Percentiles rank a stretch among this genome's conserved stretches.
These are phyloP conservation scores for Protea cynaroides DNA, from an alignment of 164 flowering plant species.

Conservation along the genomic window DNA sequence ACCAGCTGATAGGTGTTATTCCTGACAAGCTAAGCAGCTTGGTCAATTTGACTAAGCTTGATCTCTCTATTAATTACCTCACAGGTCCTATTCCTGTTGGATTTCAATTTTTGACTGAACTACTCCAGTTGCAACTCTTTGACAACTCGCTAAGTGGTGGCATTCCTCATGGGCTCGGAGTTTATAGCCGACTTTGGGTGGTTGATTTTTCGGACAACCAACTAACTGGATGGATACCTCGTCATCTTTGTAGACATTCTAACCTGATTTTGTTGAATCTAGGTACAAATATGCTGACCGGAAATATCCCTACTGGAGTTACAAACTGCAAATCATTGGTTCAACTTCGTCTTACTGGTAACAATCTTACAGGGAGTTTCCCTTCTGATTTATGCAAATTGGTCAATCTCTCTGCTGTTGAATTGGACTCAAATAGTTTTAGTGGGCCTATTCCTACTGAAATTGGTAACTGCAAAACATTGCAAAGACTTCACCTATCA, in stretches of 20 bases:
- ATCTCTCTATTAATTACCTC: slow-evolving; percentile 60
- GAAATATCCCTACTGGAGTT: slow-evolving; percentile 51
- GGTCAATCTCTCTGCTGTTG: slow-evolving; percentile 55
- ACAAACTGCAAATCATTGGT: slow-evolving; percentile 43
- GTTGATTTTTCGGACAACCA: slow-evolving; percentile 60
- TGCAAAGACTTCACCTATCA: slow-evolving; percentile 78
- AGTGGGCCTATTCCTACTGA: slow-evolving; percentile 56
- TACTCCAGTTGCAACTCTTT: slow-evolving; percentile 60
- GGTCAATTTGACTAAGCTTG: slow-evolving; percentile 49
- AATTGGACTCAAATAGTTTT: slow-evolving; percentile 53
- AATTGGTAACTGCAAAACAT: slow-evolving; percentile 54
- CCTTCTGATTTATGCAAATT: slow-evolving; percentile 55
- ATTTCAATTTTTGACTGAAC: slow-evolving; percentile 44
- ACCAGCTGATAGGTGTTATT: slow-evolving; percentile 55
- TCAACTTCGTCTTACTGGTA: slow-evolving; percentile 48
- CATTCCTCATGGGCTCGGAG: slow-evolving; percentile 63
- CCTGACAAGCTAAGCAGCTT: slow-evolving; percentile 49
- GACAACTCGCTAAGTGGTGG: slow-evolving; percentile 45
- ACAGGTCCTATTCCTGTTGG: slow-evolving; percentile 59
- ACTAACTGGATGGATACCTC: slow-evolving; percentile 59
- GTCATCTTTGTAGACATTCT: slow-evolving; percentile 40
- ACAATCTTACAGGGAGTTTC: slow-evolving; percentile 54
- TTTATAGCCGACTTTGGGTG: slow-evolving; percentile 55
- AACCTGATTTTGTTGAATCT: slow-evolving; percentile 50
- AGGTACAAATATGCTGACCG: slow-evolving; percentile 47